Conservation (phyloP, 2,329 filamentous ascomycete species). For the Blastomyces percursus region DNA sequence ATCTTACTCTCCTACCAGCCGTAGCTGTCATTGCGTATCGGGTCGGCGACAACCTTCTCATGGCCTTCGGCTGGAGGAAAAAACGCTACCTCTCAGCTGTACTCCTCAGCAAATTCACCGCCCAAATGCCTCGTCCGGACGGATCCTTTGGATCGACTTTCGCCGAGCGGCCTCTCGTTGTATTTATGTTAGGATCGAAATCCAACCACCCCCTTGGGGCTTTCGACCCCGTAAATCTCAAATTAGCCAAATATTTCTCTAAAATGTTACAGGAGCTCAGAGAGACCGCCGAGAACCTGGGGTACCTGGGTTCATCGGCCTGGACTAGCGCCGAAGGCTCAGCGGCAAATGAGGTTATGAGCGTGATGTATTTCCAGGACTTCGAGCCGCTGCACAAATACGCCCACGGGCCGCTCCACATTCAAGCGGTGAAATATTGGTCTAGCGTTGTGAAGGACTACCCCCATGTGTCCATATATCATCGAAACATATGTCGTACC, state of each 20-base stretch:
- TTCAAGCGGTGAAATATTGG: not conserved
- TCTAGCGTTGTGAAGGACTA: not conserved
- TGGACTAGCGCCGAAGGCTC: not conserved
- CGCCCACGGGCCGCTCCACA: not conserved
- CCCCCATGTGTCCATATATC: not conserved
- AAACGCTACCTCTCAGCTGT: not conserved
- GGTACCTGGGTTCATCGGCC: not conserved
- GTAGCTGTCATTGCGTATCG: not conserved
- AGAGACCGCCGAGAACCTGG: not conserved
- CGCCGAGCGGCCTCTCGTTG: not conserved
- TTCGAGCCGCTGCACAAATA: not conserved
- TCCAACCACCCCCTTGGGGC: not conserved
- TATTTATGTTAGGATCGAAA: not conserved
- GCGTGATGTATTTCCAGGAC: constrained; percentile 2
- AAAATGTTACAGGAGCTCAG: not conserved
- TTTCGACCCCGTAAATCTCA: not conserved
- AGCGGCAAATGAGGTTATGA: not conserved
- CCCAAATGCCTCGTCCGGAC: not conserved
- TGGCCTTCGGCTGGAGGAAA: not conserved
- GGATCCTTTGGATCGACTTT: not conserved
- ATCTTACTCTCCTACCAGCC: not conserved
- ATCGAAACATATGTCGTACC: constrained; percentile 2
- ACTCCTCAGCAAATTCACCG: not conserved
- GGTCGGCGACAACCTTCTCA: not conserved
- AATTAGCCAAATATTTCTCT: not conserved